Evolutionary conservation across 352 stramenopile species (phyloP), one percentile per base, ranked within the genome.

Genomic region (Phytopythium chamaehyphon): DNA sequence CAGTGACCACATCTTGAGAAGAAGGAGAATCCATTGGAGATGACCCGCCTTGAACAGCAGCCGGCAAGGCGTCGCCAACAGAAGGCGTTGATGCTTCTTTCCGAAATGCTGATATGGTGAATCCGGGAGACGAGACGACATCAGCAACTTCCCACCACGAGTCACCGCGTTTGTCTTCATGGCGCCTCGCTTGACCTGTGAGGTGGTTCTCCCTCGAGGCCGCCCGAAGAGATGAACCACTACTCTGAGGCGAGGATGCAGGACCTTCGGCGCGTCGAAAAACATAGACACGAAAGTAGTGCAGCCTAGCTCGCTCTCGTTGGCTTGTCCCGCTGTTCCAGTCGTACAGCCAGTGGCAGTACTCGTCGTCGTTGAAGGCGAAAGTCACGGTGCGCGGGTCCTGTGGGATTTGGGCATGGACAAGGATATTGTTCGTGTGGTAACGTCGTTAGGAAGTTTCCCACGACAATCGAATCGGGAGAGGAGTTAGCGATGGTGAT

Each of bases 271-370:
- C 6, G 3, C 52, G 48, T 0, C 59, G 36, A 37, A 84, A 66
- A 10, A 71, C 61, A 38, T 76, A 81, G 5, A 64, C 67, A 24
- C 69, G 65, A 28, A 84, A 71, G 37, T 71, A 48, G 57, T 84
- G 73, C 40, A 60, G 57, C 1, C 52, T 55, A 1, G 65, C 62
- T 15, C 73, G 69, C 47, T 76, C 63, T 19, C 69, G 56, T 47
- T 79, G 69, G 48, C 69, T 79, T 19, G 66, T 76, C 33, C 72
- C 72, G 54, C 69, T 83, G 21, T 75, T 73, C 69, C 69, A 83
- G 59, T 76, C 65, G 61, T 83, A 83, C 51, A 78, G 60, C 72
- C 72, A 83, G 39, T 73, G 69, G 39, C 66, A 52, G 49, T 55
- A 64, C 38, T 78, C 63, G 42, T 72, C 68, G 39, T 73, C 63